Evolutionary conservation across 2,329 filamentous ascomycete species (phyloP), one percentile per base, ranked within the genome.

Genomic region (Paecilomyces formosus): DNA sequence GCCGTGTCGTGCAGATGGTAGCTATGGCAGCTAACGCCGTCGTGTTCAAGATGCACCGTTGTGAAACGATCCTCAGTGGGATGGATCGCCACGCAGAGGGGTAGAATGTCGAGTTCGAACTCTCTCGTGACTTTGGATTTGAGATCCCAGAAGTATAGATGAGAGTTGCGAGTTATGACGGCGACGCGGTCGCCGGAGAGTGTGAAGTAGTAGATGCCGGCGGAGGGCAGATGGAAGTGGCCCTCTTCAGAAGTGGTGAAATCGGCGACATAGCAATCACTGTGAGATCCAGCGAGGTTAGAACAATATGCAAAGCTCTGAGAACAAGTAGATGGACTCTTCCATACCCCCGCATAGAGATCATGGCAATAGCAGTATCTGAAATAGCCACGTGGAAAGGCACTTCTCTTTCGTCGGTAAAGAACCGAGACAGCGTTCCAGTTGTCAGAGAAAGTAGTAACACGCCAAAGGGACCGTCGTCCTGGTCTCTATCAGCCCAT

Each of bases 221-320:
- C 11, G 2, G 66, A 68, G 9, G 70, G 64, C n/a, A 74, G 26
- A 26, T 70, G 71, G 49, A 74, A 67, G 9, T 53, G 62, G 22
- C 57, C 58, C 26, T 62, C 33, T 18, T 66, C 59, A 15, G 64
- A 59, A 2, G 65, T 66, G 12, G 60, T 24, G 15, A 68, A 53
- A 50, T 68, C 60, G 69, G 70, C 74, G n/a, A 68, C 64, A 60
- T 71, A 63, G 50, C 70, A 73, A 30, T 66, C 65, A 28, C 70
- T 72, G 33, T 31, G 21, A 30, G 22, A 28, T 33, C 9, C 24
- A 26, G 18, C n/a, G 7, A 3, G 63, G 18, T n/a, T 54, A 50
- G 12, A 6, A 31, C 8, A 7, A 18, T 30, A 22, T 26, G n/a
- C 50, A 33, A 49, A 28, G 8, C 11, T 24, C 31, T 28, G 24